Conservation (phyloP, 768 basidiomycete genomes). For the Russula emetica region DNA sequence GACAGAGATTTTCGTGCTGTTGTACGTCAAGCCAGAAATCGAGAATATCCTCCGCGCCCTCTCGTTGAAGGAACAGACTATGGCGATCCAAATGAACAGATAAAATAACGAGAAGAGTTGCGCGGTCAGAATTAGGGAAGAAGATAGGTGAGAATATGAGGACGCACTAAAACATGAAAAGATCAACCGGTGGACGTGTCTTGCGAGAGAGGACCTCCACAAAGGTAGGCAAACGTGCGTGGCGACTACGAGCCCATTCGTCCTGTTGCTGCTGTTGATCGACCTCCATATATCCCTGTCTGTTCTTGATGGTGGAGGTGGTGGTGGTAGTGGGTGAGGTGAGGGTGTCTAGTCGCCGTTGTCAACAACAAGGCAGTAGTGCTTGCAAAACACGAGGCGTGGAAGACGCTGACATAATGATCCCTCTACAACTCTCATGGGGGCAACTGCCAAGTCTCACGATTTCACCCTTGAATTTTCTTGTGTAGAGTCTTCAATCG, state of each 20-base stretch:
- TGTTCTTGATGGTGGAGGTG: constrained; percentile 7
- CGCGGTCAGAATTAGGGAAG: constrained; percentile 18
- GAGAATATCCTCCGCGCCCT: constrained; percentile 92
- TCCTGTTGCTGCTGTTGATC: constrained; percentile 53
- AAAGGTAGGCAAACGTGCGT: constrained; percentile 79
- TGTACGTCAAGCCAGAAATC: constrained; percentile 99
- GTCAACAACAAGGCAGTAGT: constrained; percentile 1
- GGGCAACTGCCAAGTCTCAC: not conserved
- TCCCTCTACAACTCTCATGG: not conserved
- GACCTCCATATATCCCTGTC: constrained; percentile 33
- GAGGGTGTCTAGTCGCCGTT: constrained; percentile 5
- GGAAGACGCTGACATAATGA: constrained; percentile 24
- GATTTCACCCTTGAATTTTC: not conserved
- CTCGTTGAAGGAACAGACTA: constrained; percentile 92
- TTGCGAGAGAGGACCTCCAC: constrained; percentile 86
- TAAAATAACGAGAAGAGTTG: too few relatives aligned
- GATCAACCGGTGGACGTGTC: constrained; percentile 91
- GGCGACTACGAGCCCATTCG: constrained; percentile 68
- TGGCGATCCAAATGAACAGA: constrained; percentile 1
- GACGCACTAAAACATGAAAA: constrained; percentile 98
- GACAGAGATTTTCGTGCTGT: constrained; percentile 97
- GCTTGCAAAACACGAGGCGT: constrained; percentile 8
- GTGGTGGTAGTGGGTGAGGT: constrained; percentile 6
- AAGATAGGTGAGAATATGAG: constrained; percentile 13
- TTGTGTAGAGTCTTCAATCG: not conserved